These are phyloP conservation scores for Fallopia convolvulus DNA, from an alignment of 148 eudicot species.

Conservation along the genomic window DNA sequence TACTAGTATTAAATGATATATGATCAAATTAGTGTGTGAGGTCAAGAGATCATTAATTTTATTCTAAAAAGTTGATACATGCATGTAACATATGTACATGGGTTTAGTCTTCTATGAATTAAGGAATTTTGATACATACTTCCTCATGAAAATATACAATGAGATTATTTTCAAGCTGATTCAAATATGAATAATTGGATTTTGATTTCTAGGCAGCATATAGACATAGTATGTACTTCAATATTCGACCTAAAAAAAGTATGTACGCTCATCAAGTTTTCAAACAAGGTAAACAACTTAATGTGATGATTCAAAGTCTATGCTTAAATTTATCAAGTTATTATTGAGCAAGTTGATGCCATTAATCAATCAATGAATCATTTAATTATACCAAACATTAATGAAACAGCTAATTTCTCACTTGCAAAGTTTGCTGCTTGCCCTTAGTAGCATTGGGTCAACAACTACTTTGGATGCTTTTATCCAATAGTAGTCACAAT, in stretches of 20 bases:
- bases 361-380: neutral
- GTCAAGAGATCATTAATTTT: neutral
- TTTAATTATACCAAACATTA: neutral
- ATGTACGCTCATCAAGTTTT: no score
- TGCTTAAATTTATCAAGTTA: neutral
- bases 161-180: no score
- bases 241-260: no score
- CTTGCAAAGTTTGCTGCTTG: neutral
- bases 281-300: neutral
- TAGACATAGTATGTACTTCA: no score
- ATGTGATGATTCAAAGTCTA: neutral
- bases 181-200: neutral
- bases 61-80: neutral
- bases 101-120: no score
- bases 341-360: neutral
- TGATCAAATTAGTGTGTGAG: neutral
- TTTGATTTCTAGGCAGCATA: no score
- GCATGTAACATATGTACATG: neutral
- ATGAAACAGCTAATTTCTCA: neutral
- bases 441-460: neutral
- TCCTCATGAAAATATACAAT: neutral
- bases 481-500: neutral
- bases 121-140: no score
- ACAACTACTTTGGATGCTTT: neutral
- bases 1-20: no score